A percentile compares a stretch with the other conserved stretches of the same genome.
Evolutionary conservation across 441 rosid genomes (phyloP).

Genomic region (Populus hybrid): DNA sequence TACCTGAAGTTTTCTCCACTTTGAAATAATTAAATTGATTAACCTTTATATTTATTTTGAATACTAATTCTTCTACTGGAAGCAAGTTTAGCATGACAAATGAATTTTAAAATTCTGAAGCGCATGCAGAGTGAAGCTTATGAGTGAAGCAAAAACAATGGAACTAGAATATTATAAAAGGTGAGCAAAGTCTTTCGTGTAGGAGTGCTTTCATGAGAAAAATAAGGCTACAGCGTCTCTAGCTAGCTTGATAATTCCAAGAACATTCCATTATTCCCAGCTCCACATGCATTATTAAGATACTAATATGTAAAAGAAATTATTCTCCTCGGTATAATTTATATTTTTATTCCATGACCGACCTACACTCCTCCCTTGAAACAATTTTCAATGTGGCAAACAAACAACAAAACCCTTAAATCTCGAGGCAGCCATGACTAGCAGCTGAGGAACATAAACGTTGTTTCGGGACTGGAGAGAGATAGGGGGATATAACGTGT

Average conservation of each 20-base stretch:
- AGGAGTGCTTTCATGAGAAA: not conserved
- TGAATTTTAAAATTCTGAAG: not conserved
- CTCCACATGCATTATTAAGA: not conserved
- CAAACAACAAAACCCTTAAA: constrained; percentile 44
- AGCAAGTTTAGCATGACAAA: too few relatives aligned
- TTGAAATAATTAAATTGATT: too few relatives aligned
- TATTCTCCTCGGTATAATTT: constrained; percentile 26
- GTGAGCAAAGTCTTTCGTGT: not conserved
- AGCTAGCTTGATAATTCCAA: constrained; percentile 8
- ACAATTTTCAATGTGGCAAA: constrained; percentile 35
- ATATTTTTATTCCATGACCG: constrained; percentile 24
- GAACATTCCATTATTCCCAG: constrained; percentile 12
- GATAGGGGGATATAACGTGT: constrained; percentile 9
- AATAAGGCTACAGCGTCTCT: not conserved
- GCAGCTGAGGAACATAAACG: constrained; percentile 1
- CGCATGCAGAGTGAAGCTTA: not conserved
- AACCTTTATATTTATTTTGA: too few relatives aligned
- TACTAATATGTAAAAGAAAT: constrained; percentile 5
- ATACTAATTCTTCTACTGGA: too few relatives aligned
- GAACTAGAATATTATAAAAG: not conserved
- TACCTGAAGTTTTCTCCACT: too few relatives aligned
- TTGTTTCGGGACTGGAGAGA: not conserved
- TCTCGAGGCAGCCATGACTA: constrained; percentile 28
- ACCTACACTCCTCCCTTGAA: constrained; percentile 39
- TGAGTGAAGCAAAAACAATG: not conserved